Evolutionary conservation across 768 basidiomycete species (phyloP).

Genomic region (Pleurotus sapidus): DNA sequence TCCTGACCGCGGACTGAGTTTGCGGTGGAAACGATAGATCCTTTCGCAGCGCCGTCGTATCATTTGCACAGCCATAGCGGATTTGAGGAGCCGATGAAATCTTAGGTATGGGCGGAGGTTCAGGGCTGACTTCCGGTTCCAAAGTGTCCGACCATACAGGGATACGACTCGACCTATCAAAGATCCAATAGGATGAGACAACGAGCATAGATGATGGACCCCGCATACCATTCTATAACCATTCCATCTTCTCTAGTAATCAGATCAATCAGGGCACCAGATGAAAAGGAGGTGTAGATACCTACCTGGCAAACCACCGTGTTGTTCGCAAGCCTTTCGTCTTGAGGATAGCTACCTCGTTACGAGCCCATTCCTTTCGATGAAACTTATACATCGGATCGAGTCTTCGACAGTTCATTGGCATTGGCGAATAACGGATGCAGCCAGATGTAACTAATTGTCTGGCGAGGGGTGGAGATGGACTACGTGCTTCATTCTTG

Average conservation of each 20-base stretch:
- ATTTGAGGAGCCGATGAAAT: background rate
- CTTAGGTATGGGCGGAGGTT: background rate
- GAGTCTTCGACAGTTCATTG: background rate
- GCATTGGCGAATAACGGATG: background rate
- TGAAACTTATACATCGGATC: background rate
- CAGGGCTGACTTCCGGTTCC: background rate
- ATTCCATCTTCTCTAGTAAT: conserved; percentile 4
- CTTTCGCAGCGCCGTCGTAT: background rate
- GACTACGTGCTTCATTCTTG: conserved; percentile 3
- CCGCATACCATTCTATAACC: conserved; percentile 5
- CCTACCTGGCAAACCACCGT: background rate
- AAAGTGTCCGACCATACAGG: conserved; percentile 7
- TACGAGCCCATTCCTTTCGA: background rate
- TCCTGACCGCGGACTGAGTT: too few species aligned
- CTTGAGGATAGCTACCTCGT: background rate
- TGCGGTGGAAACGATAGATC: too few species aligned
- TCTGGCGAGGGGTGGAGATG: background rate
- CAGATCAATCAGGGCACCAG: background rate
- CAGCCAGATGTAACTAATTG: background rate
- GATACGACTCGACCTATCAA: background rate
- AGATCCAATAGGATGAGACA: background rate
- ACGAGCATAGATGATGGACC: background rate
- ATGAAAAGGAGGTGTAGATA: background rate
- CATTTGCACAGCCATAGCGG: background rate
- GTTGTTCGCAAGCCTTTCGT: background rate